phyloP scores from a whole-genome alignment of 352 stramenopile genomes.

The Globisporangium splendens region DNA sequence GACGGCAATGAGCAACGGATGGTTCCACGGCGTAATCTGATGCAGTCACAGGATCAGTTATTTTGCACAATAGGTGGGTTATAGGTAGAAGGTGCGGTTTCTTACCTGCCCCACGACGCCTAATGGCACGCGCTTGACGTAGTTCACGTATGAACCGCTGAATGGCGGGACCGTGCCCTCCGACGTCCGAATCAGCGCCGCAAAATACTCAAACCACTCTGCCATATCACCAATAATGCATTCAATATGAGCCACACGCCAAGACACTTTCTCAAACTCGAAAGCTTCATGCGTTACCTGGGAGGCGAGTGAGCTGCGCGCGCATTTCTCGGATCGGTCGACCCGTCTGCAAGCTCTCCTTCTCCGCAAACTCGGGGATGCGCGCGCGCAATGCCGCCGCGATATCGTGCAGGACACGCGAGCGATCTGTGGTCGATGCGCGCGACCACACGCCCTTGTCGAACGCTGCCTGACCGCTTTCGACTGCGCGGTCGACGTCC shows the following conservation, averaged over 20 bases:
- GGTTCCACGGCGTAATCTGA: slow-evolving; percentile 80
- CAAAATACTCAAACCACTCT: slow-evolving; percentile 87
- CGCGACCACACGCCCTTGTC: slow-evolving; percentile 27
- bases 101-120: slow-evolving; percentile 54
- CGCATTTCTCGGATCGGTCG: slow-evolving; percentile 61
- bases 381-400: slow-evolving; percentile 30
- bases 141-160: slow-evolving; percentile 49
- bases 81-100: neutral
- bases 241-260: neutral
- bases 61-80: no score
- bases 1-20: slow-evolving; percentile 72
- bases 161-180: slow-evolving; percentile 71
- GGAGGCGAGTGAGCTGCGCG: slow-evolving; percentile 40
- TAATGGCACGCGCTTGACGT: slow-evolving; percentile 48
- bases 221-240: neutral
- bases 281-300: slow-evolving; percentile 13
- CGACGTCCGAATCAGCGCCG: slow-evolving; percentile 55
- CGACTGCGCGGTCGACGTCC: slow-evolving; percentile 37
- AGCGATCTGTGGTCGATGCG: slow-evolving; percentile 26
- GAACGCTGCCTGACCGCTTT: slow-evolving; percentile 29
- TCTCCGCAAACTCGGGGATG: slow-evolving; percentile 45
- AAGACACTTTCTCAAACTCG: no score
- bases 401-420: slow-evolving; percentile 37
- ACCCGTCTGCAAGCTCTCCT: slow-evolving; percentile 59
- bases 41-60: neutral